A percentile compares a stretch with the other conserved stretches of the same genome.
phyloP scores from a whole-genome alignment of 441 rosid genomes.

The Jatropha podagrica region DNA sequence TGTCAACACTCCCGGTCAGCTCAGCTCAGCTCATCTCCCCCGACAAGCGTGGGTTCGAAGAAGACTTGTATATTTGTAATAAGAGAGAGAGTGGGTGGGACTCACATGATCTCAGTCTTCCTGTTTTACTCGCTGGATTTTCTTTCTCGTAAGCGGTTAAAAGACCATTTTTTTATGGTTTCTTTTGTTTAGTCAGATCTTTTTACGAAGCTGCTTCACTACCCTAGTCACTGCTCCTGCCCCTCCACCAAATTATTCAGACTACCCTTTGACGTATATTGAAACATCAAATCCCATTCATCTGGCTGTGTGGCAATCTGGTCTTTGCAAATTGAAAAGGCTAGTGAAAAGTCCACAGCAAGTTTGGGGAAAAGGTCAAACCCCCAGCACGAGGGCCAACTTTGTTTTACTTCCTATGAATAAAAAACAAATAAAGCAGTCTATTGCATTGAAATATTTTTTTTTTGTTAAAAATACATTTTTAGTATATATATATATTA shows the following conservation, averaged over 20 bases:
- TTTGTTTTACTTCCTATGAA: too few species aligned
- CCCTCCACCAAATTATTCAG: neutral
- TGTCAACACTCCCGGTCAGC: neutral
- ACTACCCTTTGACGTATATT: neutral
- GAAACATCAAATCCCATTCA: too few species aligned
- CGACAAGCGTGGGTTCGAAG: constrained; percentile 33
- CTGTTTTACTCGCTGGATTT: neutral
- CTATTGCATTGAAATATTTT: too few species aligned
- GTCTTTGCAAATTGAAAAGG: neutral
- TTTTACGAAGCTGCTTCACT: neutral
- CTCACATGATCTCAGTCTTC: constrained; percentile 34
- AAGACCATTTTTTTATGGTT: neutral
- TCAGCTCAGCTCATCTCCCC: constrained; percentile 12
- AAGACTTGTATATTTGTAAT: constrained; percentile 14
- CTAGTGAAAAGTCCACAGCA: neutral
- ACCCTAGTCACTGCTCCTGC: too few species aligned
- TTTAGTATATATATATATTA: too few species aligned
- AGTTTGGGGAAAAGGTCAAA: constrained; percentile 1
- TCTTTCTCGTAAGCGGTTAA: neutral
- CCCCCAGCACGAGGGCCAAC: neutral
- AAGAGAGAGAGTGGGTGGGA: constrained; percentile 24
- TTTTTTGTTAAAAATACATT: too few species aligned
- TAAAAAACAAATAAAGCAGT: neutral
- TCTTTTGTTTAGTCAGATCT: constrained; percentile 10
- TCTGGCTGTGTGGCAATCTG: too few species aligned